Conservation (phyloP, 208 protist species). For the Trypanosoma boissoni region DNA sequence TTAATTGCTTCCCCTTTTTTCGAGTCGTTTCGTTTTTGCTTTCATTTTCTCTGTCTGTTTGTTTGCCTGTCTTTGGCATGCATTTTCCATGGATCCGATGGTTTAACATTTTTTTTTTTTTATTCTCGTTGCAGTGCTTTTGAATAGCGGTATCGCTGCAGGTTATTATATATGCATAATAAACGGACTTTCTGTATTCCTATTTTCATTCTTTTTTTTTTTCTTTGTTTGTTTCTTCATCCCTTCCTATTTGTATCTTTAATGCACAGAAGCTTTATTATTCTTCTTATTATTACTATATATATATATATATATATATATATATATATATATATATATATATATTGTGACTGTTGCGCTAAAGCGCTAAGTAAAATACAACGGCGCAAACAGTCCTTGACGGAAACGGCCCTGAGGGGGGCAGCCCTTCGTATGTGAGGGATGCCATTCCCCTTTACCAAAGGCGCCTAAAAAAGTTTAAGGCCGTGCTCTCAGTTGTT, state of each 20-base stretch:
- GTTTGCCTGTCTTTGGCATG: background rate
- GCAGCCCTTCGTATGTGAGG: too few species aligned
- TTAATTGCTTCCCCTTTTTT: background rate
- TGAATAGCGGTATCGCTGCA: too few species aligned
- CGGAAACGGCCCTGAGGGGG: too few species aligned
- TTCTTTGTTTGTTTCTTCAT: background rate
- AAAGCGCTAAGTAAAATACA: too few species aligned
- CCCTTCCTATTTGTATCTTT: background rate
- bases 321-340: background rate
- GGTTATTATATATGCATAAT: too few species aligned
- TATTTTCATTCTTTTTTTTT: background rate
- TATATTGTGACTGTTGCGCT: too few species aligned
- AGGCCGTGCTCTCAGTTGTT: too few species aligned
- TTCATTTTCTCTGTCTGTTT: background rate
- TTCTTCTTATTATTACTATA: background rate
- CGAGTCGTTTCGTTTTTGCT: background rate
- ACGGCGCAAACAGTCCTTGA: too few species aligned
- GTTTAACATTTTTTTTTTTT: slow-evolving; percentile 9
- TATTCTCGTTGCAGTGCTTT: background rate
- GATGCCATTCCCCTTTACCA: slow-evolving; percentile 25
- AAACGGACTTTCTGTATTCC: too few species aligned
- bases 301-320: background rate
- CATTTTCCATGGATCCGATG: background rate
- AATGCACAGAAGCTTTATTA: background rate
- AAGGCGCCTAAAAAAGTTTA: too few species aligned